Percentiles rank a stretch among this genome's conserved stretches.
These are phyloP conservation scores for Petunia hybrid DNA, from an alignment of 305 asterid genomes.

Conservation along the genomic window DNA sequence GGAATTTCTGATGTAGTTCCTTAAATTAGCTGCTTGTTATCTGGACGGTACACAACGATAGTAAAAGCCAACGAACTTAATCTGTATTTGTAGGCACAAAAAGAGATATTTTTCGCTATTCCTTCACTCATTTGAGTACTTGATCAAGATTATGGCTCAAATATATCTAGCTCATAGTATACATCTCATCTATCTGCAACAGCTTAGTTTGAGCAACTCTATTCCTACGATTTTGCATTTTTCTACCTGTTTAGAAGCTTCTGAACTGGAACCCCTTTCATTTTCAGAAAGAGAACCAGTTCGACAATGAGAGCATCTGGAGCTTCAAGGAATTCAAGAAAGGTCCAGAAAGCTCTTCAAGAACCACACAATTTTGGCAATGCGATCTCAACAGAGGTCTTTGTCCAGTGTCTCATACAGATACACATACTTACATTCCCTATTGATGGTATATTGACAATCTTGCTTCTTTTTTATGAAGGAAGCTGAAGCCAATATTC, in stretches of 20 bases:
- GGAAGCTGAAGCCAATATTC: conserved; percentile 53
- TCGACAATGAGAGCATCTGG: conserved; percentile 45
- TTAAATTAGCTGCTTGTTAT: background rate
- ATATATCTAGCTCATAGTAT: background rate
- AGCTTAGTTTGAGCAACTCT: background rate
- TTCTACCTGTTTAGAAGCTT: background rate
- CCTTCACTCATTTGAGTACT: conserved; percentile 19
- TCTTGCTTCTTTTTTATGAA: conserved; percentile 34
- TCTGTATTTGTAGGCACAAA: background rate
- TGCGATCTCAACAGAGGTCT: conserved; percentile 63
- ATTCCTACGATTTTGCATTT: conserved; percentile 4
- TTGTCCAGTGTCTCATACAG: conserved; percentile 26
- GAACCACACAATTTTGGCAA: conserved; percentile 56
- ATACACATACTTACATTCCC: background rate
- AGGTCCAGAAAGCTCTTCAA: conserved; percentile 56
- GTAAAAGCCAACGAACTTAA: background rate
- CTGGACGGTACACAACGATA: background rate
- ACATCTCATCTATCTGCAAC: conserved; percentile 1
- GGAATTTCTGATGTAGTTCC: background rate
- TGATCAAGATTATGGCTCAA: background rate
- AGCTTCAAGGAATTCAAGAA: conserved; percentile 61
- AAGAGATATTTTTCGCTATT: background rate
- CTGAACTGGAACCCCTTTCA: background rate
- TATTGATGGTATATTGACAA: background rate
- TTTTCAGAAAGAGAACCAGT: conserved; percentile 63